Percentiles rank a stretch among this genome's conserved stretches.
These are phyloP conservation scores for Haplosporangium sp. DNA, from an alignment of 371 early-diverging fungal species.

Conservation along the genomic window DNA sequence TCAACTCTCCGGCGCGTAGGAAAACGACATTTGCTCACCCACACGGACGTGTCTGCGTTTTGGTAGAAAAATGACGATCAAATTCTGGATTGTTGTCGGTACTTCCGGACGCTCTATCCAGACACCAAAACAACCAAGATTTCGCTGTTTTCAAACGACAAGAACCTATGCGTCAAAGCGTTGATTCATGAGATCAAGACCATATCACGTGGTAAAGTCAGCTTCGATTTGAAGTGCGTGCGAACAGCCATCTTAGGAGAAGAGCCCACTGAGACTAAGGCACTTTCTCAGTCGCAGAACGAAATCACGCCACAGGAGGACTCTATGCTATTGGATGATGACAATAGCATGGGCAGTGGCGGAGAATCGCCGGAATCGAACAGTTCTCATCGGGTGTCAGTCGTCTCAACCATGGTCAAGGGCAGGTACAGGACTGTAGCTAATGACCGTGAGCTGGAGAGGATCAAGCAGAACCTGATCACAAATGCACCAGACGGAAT, in stretches of 20 bases:
- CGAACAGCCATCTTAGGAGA: constrained; percentile 14
- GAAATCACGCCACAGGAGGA: constrained; percentile 8
- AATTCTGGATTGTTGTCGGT: constrained; percentile 61
- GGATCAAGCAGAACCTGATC: constrained; percentile 29
- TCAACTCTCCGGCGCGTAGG: not conserved
- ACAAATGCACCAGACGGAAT: constrained; percentile 26
- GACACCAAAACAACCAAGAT: constrained; percentile 14
- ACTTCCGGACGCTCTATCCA: constrained; percentile 34
- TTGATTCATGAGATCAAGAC: constrained; percentile 48
- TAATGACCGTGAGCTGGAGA: constrained; percentile 35
- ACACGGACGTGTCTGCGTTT: not conserved
- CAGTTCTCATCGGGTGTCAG: not conserved
- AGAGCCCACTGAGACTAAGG: not conserved
- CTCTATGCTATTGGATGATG: constrained; percentile 20
- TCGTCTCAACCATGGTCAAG: not conserved
- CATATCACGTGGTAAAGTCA: constrained; percentile 23
- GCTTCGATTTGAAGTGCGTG: constrained; percentile 20
- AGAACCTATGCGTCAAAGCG: constrained; percentile 56
- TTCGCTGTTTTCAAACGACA: constrained; percentile 54
- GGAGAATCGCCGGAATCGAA: not conserved
- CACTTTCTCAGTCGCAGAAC: not conserved
- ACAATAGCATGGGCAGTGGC: not conserved
- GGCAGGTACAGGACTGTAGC: constrained; percentile 18
- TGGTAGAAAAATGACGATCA: constrained; percentile 56
- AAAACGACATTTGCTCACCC: not conserved